These are phyloP conservation scores for Wickerhamiella infanticola DNA, from an alignment of 1,139 yeast species.

Conservation along the genomic window DNA sequence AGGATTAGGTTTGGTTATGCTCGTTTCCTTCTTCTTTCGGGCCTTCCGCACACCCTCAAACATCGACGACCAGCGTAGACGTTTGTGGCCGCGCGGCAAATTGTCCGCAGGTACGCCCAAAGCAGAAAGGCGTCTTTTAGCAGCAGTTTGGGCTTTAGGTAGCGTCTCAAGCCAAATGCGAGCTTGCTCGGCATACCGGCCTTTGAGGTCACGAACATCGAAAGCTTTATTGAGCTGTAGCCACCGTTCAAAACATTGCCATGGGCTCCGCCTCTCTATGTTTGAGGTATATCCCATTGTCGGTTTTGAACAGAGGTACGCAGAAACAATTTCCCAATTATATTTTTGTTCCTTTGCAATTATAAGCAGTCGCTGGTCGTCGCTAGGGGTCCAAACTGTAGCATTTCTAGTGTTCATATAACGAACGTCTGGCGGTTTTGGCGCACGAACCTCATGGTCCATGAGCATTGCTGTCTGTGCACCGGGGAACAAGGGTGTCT, in stretches of 20 bases:
- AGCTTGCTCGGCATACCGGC: conserved; percentile 69
- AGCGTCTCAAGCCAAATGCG: conserved; percentile 89
- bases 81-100: conserved; percentile 79
- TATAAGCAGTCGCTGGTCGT: conserved; percentile 64
- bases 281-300: conserved; percentile 63
- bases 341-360: conserved; percentile 77
- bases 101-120: conserved; percentile 84
- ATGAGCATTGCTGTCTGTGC: background rate
- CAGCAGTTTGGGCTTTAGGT: conserved; percentile 59
- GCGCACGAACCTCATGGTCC: conserved; percentile 32
- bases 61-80: conserved; percentile 91
- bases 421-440: conserved; percentile 71
- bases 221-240: conserved; percentile 82
- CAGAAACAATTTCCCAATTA: conserved; percentile 86
- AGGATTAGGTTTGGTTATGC: conserved; percentile 39
- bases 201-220: conserved; percentile 75
- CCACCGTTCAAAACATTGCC: conserved; percentile 97
- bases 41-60: conserved; percentile 88
- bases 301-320: conserved; percentile 53
- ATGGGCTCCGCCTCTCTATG: conserved; percentile 88
- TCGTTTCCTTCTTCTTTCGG: conserved; percentile 69
- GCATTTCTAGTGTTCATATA: conserved; percentile 74
- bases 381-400: conserved; percentile 91
- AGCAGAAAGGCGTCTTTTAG: conserved; percentile 79
- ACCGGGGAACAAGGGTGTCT: background rate